Conservation (phyloP, 495 filamentous ascomycete genomes). For the Neurospora pannonica region DNA sequence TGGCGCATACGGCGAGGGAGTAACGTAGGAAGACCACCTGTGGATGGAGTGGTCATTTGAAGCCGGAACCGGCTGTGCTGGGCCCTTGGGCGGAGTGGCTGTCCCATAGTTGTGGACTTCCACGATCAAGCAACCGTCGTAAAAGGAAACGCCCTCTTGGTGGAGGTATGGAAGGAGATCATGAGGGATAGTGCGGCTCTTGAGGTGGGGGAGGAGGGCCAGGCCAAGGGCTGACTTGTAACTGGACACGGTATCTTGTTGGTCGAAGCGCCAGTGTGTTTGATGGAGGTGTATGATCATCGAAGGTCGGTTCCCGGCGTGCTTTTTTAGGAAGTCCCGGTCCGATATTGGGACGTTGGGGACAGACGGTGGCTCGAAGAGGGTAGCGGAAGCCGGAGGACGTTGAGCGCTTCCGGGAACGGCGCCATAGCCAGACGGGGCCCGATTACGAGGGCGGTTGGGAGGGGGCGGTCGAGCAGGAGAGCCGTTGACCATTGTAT, state of each 20-base stretch:
- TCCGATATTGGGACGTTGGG: constrained; percentile 47
- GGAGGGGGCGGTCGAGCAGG: constrained; percentile 18
- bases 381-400: background rate
- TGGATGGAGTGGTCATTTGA: constrained; percentile 73
- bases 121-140: constrained; percentile 93
- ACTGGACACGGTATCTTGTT: constrained; percentile 82
- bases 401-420: constrained; percentile 14
- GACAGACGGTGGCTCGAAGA: background rate
- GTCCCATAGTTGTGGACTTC: constrained; percentile 66
- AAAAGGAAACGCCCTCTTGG: constrained; percentile 64
- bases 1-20: constrained; percentile 76
- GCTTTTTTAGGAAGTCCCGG: constrained; percentile 75
- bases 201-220: constrained; percentile 59
- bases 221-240: constrained; percentile 87
- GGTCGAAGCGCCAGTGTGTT: constrained; percentile 84
- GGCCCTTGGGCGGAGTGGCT: background rate
- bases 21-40: constrained; percentile 78
- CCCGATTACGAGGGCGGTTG: constrained; percentile 42
- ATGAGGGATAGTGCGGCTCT: constrained; percentile 39
- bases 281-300: constrained; percentile 78
- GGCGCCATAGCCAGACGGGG: constrained; percentile 36
- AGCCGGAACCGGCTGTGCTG: constrained; percentile 46
- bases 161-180: constrained; percentile 50
- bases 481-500: constrained; percentile 32
- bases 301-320: constrained; percentile 63